phyloP scores from a whole-genome alignment of 371 early-diverging fungal genomes.

The Actinomortierella wolfii region DNA sequence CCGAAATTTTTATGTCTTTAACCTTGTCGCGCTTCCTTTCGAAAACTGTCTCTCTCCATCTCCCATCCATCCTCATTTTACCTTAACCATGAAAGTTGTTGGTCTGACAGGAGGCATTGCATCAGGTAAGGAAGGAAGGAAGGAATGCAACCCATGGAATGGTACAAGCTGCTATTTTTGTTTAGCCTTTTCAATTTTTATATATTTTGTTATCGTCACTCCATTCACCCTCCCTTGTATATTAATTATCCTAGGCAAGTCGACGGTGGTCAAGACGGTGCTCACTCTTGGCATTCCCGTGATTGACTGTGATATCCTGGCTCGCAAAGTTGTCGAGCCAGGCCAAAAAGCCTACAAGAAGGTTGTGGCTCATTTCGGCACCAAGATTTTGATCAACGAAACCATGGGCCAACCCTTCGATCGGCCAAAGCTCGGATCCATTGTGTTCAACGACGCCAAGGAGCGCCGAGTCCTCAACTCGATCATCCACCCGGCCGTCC shows the following conservation, averaged over 20 bases:
- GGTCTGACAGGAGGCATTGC: conserved; percentile 95
- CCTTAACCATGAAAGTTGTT: conserved; percentile 74
- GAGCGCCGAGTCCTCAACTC: conserved; percentile 77
- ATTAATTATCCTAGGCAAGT: conserved; percentile 68
- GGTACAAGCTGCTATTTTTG: neutral
- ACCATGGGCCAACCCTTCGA: conserved; percentile 59
- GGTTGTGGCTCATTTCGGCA: conserved; percentile 80
- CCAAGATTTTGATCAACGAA: conserved; percentile 62
- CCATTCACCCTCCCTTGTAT: neutral
- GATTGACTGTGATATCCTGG: conserved; percentile 92
- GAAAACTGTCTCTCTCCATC: too few relatives aligned
- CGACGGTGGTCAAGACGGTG: conserved; percentile 78
- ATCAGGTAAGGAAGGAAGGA: conserved; percentile 65
- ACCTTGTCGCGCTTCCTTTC: too few relatives aligned
- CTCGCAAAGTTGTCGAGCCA: conserved; percentile 85
- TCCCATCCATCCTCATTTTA: conserved; percentile 1
- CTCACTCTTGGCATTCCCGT: conserved; percentile 68
- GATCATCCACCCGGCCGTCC: conserved; percentile 89
- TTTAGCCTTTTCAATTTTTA: neutral
- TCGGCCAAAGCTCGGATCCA: conserved; percentile 76
- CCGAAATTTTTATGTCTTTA: too few relatives aligned
- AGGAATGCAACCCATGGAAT: too few relatives aligned
- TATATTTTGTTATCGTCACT: neutral
- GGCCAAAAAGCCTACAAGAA: conserved; percentile 72
- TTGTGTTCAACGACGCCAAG: conserved; percentile 77